Evolutionary conservation across 148 eudicot genomes (phyloP).

Genomic region (Arbutus unedo): DNA sequence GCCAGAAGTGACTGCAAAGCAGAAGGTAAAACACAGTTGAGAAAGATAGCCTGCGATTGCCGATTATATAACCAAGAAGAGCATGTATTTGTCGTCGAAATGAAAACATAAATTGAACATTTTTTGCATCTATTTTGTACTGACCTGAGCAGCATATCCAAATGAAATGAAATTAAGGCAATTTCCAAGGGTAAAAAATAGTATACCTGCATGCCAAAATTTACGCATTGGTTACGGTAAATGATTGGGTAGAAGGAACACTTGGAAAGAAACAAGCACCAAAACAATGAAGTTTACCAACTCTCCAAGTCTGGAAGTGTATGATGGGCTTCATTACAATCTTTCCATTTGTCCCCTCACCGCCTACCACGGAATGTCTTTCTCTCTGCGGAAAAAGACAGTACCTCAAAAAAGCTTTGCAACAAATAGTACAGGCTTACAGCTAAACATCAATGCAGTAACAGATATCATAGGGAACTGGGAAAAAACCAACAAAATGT

Average conservation of each 20-base stretch:
- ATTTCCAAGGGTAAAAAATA: conserved; percentile 87
- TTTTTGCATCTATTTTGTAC: conserved; percentile 17
- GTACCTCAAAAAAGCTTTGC: conserved; percentile 12
- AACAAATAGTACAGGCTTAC: conserved; percentile 9
- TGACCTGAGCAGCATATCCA: conserved; percentile 99
- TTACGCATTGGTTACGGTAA: conserved; percentile 8
- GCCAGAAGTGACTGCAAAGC: conserved; percentile 92
- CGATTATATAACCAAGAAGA: neutral
- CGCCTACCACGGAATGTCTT: conserved; percentile 45
- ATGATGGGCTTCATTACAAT: conserved; percentile 64
- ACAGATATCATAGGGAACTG: neutral
- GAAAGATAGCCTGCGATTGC: neutral
- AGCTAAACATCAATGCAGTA: neutral
- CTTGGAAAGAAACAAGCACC: conserved; percentile 20
- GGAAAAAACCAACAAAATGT: neutral
- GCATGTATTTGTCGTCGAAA: neutral
- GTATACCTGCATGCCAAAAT: conserved; percentile 55
- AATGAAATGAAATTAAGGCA: conserved; percentile 92
- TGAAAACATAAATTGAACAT: conserved; percentile 1
- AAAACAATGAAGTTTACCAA: conserved; percentile 44
- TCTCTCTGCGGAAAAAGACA: conserved; percentile 58
- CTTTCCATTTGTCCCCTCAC: conserved; percentile 64
- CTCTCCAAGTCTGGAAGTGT: conserved; percentile 93
- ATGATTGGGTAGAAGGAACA: conserved; percentile 14
- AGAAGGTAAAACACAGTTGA: conserved; percentile 5